phyloP scores from a whole-genome alignment of 805 yeast species.

The Cyberlindnera maritima region DNA sequence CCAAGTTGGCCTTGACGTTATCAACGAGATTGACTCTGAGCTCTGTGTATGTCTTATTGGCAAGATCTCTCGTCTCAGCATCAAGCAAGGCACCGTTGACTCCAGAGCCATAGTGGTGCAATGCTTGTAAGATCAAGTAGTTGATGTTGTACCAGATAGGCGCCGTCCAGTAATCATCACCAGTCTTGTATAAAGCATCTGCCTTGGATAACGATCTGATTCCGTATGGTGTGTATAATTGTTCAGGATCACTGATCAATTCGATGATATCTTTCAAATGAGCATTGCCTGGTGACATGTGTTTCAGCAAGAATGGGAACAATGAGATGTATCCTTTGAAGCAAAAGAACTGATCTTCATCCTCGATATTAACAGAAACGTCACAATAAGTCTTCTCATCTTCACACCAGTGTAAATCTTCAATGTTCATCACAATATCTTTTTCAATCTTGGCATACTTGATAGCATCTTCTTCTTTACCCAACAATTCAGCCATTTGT shows the following conservation, averaged over 20 bases:
- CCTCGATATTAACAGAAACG: slow-evolving; percentile 69
- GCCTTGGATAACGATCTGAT: slow-evolving; percentile 73
- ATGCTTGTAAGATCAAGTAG: slow-evolving; percentile 71
- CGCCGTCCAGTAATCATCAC: slow-evolving; percentile 95
- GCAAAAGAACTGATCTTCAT: slow-evolving; percentile 71
- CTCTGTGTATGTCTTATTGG: slow-evolving; percentile 49
- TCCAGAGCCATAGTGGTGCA: slow-evolving; percentile 50
- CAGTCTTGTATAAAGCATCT: slow-evolving; percentile 65
- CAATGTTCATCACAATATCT: slow-evolving; percentile 61
- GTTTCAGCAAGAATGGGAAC: slow-evolving; percentile 77
- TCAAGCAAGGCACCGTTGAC: slow-evolving; percentile 27
- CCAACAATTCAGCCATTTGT: slow-evolving; percentile 63
- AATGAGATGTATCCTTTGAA: slow-evolving; percentile 85
- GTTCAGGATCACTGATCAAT: slow-evolving; percentile 62
- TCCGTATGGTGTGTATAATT: slow-evolving; percentile 77
- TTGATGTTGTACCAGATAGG: slow-evolving; percentile 92
- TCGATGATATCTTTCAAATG: slow-evolving; percentile 52
- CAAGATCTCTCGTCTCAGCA: slow-evolving; percentile 29
- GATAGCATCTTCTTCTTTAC: slow-evolving; percentile 54
- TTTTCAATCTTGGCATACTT: slow-evolving; percentile 50
- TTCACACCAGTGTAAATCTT: slow-evolving; percentile 78
- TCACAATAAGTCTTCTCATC: slow-evolving; percentile 74
- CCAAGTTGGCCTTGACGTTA: slow-evolving; percentile 70
- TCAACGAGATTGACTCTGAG: slow-evolving; percentile 66
- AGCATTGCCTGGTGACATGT: slow-evolving; percentile 48